Percentiles rank a stretch among this genome's conserved stretches.
phyloP scores from a whole-genome alignment of 495 filamentous ascomycete species.

The Sordaria brevicollis region DNA sequence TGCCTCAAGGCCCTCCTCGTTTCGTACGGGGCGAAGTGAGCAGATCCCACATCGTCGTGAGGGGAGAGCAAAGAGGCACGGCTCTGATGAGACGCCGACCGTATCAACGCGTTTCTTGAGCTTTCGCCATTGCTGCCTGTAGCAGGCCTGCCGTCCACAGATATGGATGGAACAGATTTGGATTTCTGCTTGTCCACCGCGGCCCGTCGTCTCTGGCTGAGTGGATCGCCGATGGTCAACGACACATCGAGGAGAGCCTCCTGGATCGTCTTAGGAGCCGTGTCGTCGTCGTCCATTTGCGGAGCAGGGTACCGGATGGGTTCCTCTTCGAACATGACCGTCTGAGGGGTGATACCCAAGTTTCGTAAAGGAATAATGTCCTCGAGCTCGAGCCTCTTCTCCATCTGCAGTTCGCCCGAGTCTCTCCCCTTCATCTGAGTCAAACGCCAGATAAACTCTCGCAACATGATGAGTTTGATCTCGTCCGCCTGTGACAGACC shows the following conservation, averaged over 20 bases:
- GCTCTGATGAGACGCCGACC: constrained; percentile 18
- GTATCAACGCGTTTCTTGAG: constrained; percentile 20
- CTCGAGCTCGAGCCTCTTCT: constrained; percentile 39
- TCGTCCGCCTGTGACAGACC: constrained; percentile 82
- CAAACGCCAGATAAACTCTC: constrained; percentile 87
- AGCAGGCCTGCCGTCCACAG: constrained; percentile 20
- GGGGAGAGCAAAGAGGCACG: constrained; percentile 9
- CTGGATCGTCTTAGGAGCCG: constrained; percentile 63
- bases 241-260: constrained; percentile 91
- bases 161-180: constrained; percentile 13
- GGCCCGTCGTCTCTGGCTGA: constrained; percentile 46
- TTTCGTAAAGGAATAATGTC: constrained; percentile 59
- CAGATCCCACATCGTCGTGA: constrained; percentile 21
- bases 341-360: constrained; percentile 68
- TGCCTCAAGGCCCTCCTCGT: constrained; percentile 38
- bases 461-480: constrained; percentile 72
- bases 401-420: constrained; percentile 19
- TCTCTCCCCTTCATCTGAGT: constrained; percentile 58
- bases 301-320: constrained; percentile 17
- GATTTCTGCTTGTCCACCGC: constrained; percentile 40
- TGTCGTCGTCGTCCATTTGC: constrained; percentile 20
- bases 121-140: constrained; percentile 10
- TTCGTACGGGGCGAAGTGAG: constrained; percentile 31
- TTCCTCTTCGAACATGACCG: constrained; percentile 80
- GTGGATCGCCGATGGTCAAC: constrained; percentile 66